Evolutionary conservation across 129 eudicot genomes (phyloP).

Genomic region (Escallonia rubra): DNA sequence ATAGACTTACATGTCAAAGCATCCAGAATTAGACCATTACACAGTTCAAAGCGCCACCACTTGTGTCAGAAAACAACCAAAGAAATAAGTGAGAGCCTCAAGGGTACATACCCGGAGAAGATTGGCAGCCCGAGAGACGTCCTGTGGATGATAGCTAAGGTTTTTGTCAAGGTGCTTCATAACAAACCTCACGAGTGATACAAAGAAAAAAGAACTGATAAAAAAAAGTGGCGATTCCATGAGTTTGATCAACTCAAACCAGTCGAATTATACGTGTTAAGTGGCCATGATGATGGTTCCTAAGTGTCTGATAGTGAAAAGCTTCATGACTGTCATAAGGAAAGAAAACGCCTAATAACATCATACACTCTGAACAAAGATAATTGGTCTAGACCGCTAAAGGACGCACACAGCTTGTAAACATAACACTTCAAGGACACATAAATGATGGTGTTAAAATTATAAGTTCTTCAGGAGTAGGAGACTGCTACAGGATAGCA

Average conservation of each 20-base stretch:
- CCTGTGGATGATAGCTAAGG: slow-evolving; percentile 91
- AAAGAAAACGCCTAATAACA: neutral
- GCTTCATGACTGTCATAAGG: neutral
- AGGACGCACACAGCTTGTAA: too few relatives aligned
- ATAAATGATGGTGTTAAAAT: too few relatives aligned
- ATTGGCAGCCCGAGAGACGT: slow-evolving; percentile 80
- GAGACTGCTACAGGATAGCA: neutral
- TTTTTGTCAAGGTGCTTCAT: slow-evolving; percentile 49
- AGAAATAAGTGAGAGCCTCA: slow-evolving; percentile 16
- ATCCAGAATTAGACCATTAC: neutral
- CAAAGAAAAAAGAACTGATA: slow-evolving; percentile 2
- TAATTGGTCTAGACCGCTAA: too few relatives aligned
- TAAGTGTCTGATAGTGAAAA: too few relatives aligned
- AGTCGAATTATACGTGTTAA: too few relatives aligned
- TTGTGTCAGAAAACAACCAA: neutral
- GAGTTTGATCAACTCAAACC: too few relatives aligned
- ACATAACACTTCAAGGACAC: too few relatives aligned
- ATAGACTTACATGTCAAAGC: slow-evolving; percentile 3
- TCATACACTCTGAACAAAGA: neutral
- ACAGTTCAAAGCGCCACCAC: slow-evolving; percentile 6
- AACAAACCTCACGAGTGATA: slow-evolving; percentile 17
- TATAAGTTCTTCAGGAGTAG: neutral
- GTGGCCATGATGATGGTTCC: too few relatives aligned
- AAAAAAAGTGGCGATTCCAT: neutral
- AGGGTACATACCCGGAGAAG: slow-evolving; percentile 69